Evolutionary conservation across 805 yeast genomes (phyloP).

Genomic region (Pichia eremophila): DNA sequence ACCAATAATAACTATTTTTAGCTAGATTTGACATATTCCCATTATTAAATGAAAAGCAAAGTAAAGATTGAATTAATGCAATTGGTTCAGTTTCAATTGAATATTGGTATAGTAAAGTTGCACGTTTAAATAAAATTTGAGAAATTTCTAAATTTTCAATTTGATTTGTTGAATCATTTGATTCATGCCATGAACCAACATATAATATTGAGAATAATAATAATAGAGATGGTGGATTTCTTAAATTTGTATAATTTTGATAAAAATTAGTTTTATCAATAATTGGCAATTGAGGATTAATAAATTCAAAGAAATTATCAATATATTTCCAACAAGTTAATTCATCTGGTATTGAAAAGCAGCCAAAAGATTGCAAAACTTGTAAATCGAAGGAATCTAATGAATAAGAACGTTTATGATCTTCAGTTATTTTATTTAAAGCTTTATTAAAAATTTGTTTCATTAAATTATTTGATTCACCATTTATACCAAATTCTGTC

Average conservation of each 20-base stretch:
- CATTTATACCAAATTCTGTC: slow-evolving; percentile 5
- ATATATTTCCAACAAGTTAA: slow-evolving; percentile 54
- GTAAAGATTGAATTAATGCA: slow-evolving; percentile 49
- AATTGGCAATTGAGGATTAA: slow-evolving; percentile 62
- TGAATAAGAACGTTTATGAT: slow-evolving; percentile 15
- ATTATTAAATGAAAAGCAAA: slow-evolving; percentile 18
- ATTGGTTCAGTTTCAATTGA: slow-evolving; percentile 61
- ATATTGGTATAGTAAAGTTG: slow-evolving; percentile 59
- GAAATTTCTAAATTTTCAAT: slow-evolving; percentile 34
- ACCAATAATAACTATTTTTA: slow-evolving; percentile 68
- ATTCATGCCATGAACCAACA: slow-evolving; percentile 58
- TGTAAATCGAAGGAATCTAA: slow-evolving; percentile 43
- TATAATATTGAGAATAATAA: slow-evolving; percentile 56
- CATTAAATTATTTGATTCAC: slow-evolving; percentile 16
- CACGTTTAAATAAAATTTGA: slow-evolving; percentile 28
- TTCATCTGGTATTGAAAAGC: slow-evolving; percentile 59
- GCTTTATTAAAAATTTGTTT: slow-evolving; percentile 14
- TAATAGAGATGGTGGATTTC: slow-evolving; percentile 52
- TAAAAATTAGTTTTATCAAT: slow-evolving; percentile 55
- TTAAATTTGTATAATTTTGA: slow-evolving; percentile 44
- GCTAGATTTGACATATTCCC: slow-evolving; percentile 25
- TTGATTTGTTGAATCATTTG: slow-evolving; percentile 39
- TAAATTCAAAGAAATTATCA: slow-evolving; percentile 49
- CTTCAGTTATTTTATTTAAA: slow-evolving; percentile 11
- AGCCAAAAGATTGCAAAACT: slow-evolving; percentile 55